These are phyloP conservation scores for Amphibolis antarctica DNA, from an alignment of 106 monocot species.

Conservation along the genomic window DNA sequence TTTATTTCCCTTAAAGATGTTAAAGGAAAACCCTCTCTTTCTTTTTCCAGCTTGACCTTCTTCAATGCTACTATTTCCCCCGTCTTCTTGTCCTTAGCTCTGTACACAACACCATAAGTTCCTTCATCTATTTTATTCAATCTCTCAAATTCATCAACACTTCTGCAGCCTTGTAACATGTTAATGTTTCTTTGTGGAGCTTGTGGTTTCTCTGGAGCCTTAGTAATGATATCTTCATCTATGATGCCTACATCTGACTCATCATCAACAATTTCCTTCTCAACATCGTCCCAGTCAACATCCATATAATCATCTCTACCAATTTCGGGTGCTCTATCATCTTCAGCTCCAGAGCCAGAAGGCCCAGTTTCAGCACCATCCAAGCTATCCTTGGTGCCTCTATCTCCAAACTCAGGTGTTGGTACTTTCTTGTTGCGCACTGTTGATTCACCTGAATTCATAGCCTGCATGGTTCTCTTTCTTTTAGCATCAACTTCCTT, in stretches of 20 bases:
- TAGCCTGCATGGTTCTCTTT: slow-evolving; percentile 14
- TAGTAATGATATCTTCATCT: slow-evolving; percentile 7
- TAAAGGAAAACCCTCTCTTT: slow-evolving; percentile 87
- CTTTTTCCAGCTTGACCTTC: slow-evolving; percentile 92
- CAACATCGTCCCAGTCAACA: slow-evolving; percentile 16
- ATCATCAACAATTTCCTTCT: not conserved
- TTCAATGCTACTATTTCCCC: slow-evolving; percentile 78
- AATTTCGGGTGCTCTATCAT: slow-evolving; percentile 11
- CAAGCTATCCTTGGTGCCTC: slow-evolving; percentile 32
- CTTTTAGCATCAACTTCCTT: slow-evolving; percentile 22
- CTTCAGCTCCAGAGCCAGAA: slow-evolving; percentile 32
- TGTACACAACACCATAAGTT: slow-evolving; percentile 87
- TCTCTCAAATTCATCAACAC: slow-evolving; percentile 82
- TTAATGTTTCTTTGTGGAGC: slow-evolving; percentile 46
- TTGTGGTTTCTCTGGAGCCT: slow-evolving; percentile 16
- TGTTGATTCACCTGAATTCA: not conserved
- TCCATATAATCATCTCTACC: slow-evolving; percentile 30
- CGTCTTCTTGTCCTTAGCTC: slow-evolving; percentile 70
- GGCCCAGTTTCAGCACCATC: slow-evolving; percentile 21
- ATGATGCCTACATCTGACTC: slow-evolving; percentile 27
- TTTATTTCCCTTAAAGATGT: slow-evolving; percentile 84
- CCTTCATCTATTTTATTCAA: slow-evolving; percentile 84
- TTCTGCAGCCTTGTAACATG: slow-evolving; percentile 81
- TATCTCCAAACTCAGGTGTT: slow-evolving; percentile 53
- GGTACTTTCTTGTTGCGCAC: slow-evolving; percentile 20